Conservation (phyloP, 345 rosid genomes). For the Bretschneidera sinensis region DNA sequence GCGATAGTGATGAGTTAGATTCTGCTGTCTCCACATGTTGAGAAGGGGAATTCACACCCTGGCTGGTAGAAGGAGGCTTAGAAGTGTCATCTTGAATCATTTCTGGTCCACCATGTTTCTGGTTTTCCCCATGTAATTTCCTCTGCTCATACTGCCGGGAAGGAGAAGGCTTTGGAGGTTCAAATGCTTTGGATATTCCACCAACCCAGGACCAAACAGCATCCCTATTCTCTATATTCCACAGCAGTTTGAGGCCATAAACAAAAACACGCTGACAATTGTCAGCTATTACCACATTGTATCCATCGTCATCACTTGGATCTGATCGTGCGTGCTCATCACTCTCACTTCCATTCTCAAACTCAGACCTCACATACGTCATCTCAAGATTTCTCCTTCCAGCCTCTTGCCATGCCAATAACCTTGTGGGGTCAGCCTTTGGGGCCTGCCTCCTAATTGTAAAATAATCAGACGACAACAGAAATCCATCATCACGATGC, state of each 20-base stretch:
- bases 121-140: constrained; percentile 72
- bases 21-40: constrained; percentile 38
- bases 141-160: constrained; percentile 87
- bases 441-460: constrained; percentile 94
- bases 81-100: constrained; percentile 35
- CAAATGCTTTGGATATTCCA: constrained; percentile 88
- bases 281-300: constrained; percentile 90
- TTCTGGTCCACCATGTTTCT: constrained; percentile 41
- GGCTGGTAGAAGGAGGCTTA: constrained; percentile 31
- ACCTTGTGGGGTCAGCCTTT: constrained; percentile 82
- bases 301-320: constrained; percentile 96
- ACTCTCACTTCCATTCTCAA: constrained; percentile 95
- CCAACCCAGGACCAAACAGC: constrained; percentile 98
- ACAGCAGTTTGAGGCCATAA: constrained; percentile 89
- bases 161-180: constrained; percentile 86
- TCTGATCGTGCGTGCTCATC: constrained; percentile 89
- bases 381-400: constrained; percentile 91
- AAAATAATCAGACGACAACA: constrained; percentile 89
- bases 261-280: constrained; percentile 93
- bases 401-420: constrained; percentile 99
- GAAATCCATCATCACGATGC: constrained; percentile 84
- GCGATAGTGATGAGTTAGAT: constrained; percentile 40
- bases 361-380: constrained; percentile 92
- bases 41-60: constrained; percentile 35
- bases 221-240: constrained; percentile 86